Conservation (phyloP, 139 green algal genomes). For the Spirogloea muscicola region DNA sequence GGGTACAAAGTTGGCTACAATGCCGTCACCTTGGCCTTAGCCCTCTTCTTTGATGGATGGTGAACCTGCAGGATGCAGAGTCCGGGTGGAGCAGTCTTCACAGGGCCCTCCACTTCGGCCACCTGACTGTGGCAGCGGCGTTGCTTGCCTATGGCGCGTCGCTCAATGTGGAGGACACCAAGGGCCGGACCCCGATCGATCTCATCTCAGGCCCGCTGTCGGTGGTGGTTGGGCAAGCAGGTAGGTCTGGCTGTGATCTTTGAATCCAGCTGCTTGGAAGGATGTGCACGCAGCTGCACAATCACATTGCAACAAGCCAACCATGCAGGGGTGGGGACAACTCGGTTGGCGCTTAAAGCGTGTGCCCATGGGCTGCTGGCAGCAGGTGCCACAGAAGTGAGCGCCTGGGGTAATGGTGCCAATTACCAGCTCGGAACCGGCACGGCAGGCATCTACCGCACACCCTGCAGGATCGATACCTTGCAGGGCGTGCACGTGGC, state of each 20-base stretch:
- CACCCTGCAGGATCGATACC: conserved; percentile 34
- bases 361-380: too few relatives aligned
- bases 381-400: conserved; percentile 57
- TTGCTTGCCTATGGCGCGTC: conserved; percentile 64
- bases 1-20: too few relatives aligned
- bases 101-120: conserved; percentile 79
- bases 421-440: conserved; percentile 93
- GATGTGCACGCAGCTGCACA: too few relatives aligned
- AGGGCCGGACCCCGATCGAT: conserved; percentile 74
- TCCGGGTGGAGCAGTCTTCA: conserved; percentile 73
- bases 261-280: too few relatives aligned
- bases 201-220: conserved; percentile 66
- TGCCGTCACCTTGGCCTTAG: too few relatives aligned
- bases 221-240: background rate
- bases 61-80: conserved; percentile 47
- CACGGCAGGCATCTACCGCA: conserved; percentile 56
- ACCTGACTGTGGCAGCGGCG: conserved; percentile 60
- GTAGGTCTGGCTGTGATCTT: too few relatives aligned
- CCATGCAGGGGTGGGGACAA: too few relatives aligned
- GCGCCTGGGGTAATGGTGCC: conserved; percentile 79
- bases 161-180: conserved; percentile 24
- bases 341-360: too few relatives aligned
- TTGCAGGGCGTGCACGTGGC: conserved; percentile 45
- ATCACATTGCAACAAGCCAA: too few relatives aligned
- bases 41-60: too few relatives aligned